Conservation (phyloP, 306 rosid genomes). For the Vigna angularis region DNA sequence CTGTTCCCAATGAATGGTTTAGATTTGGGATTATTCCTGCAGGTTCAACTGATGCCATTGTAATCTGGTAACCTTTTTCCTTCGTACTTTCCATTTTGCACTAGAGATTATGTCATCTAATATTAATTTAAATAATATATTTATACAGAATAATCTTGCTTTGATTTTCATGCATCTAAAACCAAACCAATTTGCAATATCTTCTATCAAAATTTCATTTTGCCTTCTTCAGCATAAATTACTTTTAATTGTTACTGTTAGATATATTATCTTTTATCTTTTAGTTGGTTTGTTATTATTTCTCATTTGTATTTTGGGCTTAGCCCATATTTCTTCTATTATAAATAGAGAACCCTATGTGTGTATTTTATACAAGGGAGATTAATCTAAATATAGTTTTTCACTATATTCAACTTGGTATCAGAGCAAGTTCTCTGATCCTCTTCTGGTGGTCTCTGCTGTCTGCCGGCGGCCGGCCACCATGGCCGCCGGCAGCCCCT, state of each 20-base stretch:
- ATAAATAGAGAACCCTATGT: too few relatives aligned
- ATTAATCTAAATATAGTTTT: too few relatives aligned
- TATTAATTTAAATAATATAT: not conserved
- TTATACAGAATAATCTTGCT: slow-evolving; percentile 1
- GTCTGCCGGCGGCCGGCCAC: too few relatives aligned
- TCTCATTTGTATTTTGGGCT: too few relatives aligned
- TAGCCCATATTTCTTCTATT: too few relatives aligned
- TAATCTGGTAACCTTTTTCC: slow-evolving; percentile 73
- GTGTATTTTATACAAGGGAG: too few relatives aligned
- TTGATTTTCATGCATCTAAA: slow-evolving; percentile 29
- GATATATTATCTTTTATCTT: too few relatives aligned
- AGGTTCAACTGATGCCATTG: slow-evolving; percentile 96
- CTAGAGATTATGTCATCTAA: slow-evolving; percentile 30
- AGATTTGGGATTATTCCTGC: slow-evolving; percentile 97
- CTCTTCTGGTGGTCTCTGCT: too few relatives aligned
- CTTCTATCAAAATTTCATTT: not conserved
- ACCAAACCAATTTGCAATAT: not conserved
- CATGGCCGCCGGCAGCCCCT: too few relatives aligned
- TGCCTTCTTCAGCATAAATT: not conserved
- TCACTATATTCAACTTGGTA: too few relatives aligned
- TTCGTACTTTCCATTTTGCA: slow-evolving; percentile 21
- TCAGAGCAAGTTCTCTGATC: too few relatives aligned
- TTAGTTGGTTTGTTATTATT: too few relatives aligned
- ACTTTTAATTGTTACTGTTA: not conserved
- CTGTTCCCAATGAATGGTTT: slow-evolving; percentile 63